Base-by-base conservation (phyloP, 495 filamentous ascomycete species). In the Lophium mytilinum region DNA sequence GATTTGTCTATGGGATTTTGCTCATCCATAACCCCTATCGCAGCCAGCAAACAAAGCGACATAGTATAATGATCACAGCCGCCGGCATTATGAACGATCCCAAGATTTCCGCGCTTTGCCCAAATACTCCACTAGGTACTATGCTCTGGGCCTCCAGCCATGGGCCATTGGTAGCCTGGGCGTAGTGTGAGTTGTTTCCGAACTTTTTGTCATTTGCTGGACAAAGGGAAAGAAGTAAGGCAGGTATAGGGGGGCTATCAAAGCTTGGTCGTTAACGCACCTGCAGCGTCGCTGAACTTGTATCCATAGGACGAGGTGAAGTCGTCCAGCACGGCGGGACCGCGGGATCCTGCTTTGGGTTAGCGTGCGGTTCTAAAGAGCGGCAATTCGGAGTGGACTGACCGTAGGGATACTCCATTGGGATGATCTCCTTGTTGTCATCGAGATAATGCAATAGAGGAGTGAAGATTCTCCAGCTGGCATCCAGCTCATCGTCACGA, bases 361-460 rank as follows among this genome's bases (percentile, higher is more conserved):
- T 52, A 64, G 51, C 35, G 36, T 39, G 45, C 50, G 18, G 48
- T 9, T 50, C 37, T 7, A 60, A 18, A 24, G 56, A 52, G 14
- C 24, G 4, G 9, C 17, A 49, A 46, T 34, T 41, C n/a, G 55
- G 7, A 21, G 49, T 30, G 14, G 61, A 7, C 90, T 73, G 74
- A 96, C 93, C 94, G 72, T 99, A 99, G 48, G 94, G 92, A 76
- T 99, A 99, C 71, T 96, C 94, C 94, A 99, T 99, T 33, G 94
- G 94, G 59, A 95, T 87, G 53, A 99, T 97, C 75, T 99, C 94
- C 77, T 93, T 92, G 76, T 96, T 96, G 69, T 93, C 89, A 65
- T 99, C 94, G 37, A 99, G 80, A 75, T 99, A 99, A 75, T 97
- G 94, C 66, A 99, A 78, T 39, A 99, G 82, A 53, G 94, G 94